Evolutionary conservation across 306 rosid genomes (phyloP).

Genomic region (Senna siamea): DNA sequence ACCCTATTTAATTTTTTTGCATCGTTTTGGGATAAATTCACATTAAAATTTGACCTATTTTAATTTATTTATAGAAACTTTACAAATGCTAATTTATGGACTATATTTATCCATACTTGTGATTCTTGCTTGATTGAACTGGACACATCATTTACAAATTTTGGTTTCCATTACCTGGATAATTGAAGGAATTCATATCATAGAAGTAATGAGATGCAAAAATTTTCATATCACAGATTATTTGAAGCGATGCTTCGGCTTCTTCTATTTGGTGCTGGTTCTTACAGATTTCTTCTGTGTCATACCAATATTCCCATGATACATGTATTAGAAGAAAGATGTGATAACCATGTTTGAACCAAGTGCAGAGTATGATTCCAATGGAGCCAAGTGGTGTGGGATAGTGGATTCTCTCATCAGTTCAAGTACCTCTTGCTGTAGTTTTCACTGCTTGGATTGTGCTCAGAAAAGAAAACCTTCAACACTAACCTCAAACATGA

Average conservation of each 20-base stretch:
- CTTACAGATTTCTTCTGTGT: background rate
- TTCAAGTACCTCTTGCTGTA: slow-evolving; percentile 80
- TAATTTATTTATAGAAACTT: background rate
- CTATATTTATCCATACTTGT: too few relatives aligned
- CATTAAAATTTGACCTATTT: background rate
- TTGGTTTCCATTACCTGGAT: too few relatives aligned
- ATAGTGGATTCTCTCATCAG: slow-evolving; percentile 80
- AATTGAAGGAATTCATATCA: background rate
- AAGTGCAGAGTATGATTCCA: slow-evolving; percentile 62
- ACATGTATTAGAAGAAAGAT: background rate
- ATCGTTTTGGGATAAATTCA: too few relatives aligned
- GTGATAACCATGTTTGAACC: slow-evolving; percentile 16
- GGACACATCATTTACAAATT: too few relatives aligned
- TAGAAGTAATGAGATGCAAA: too few relatives aligned
- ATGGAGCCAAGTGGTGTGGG: slow-evolving; percentile 77
- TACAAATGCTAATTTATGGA: too few relatives aligned
- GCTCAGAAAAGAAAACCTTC: slow-evolving; percentile 49
- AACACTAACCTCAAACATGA: slow-evolving; percentile 46
- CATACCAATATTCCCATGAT: background rate
- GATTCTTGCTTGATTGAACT: too few relatives aligned
- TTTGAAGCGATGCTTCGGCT: background rate
- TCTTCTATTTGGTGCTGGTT: background rate
- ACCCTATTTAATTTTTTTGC: too few relatives aligned
- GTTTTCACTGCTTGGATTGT: slow-evolving; percentile 72
- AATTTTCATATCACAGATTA: background rate